These are phyloP conservation scores for Apiospora hydei DNA, from an alignment of 2,329 filamentous ascomycete genomes.

Conservation along the genomic window DNA sequence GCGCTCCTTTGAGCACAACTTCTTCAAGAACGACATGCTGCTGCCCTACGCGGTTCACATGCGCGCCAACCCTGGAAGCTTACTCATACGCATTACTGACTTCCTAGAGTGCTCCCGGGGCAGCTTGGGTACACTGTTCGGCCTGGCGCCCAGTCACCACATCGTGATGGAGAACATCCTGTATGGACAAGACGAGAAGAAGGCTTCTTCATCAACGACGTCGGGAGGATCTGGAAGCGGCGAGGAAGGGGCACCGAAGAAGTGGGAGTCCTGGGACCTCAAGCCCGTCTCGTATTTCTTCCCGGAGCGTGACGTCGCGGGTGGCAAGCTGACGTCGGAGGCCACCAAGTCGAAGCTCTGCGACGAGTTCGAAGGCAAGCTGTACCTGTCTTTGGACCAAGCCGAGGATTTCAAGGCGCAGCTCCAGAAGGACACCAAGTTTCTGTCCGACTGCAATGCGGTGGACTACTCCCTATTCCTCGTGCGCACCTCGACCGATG, in stretches of 20 bases:
- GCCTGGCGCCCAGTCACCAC: conserved; percentile 72
- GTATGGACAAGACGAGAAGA: conserved; percentile 59
- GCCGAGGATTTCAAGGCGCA: conserved; percentile 62
- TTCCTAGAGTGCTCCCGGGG: conserved; percentile 64
- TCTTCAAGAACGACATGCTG: conserved; percentile 30
- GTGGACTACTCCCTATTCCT: conserved; percentile 81
- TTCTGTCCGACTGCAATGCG: conserved; percentile 68
- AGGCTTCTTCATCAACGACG: neutral
- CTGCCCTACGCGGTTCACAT: conserved; percentile 55
- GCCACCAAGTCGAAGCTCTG: conserved; percentile 71
- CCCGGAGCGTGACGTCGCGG: conserved; percentile 74
- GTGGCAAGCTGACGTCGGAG: conserved; percentile 67
- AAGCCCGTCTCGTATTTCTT: conserved; percentile 80
- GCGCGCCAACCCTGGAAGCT: conserved; percentile 62
- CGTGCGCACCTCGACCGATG: conserved; percentile 53
- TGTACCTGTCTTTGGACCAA: conserved; percentile 62
- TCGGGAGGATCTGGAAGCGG: conserved; percentile 33
- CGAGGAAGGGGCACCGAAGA: conserved; percentile 43
- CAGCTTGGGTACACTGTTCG: conserved; percentile 66
- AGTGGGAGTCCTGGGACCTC: conserved; percentile 77
- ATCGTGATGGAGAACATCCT: conserved; percentile 82
- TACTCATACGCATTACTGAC: conserved; percentile 76
- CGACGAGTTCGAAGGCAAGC: conserved; percentile 72
- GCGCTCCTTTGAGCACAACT: conserved; percentile 68
- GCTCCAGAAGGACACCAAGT: conserved; percentile 67